These are phyloP conservation scores for Yamadazyma diospyri DNA, from an alignment of 1,139 yeast genomes.

Conservation along the genomic window DNA sequence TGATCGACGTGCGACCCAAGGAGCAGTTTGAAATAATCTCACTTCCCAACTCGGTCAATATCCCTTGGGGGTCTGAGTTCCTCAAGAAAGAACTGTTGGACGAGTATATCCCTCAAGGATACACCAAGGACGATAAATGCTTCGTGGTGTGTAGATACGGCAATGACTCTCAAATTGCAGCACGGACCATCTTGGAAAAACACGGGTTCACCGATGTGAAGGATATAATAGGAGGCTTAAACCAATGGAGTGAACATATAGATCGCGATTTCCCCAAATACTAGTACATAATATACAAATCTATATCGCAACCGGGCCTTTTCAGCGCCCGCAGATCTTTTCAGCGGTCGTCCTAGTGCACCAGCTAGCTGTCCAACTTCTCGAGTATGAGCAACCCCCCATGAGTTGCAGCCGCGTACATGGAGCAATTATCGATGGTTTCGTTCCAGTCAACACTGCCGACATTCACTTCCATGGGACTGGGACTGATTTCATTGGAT, in stretches of 20 bases:
- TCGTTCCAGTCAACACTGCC: constrained; percentile 65
- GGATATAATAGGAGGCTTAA: constrained; percentile 79
- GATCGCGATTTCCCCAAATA: constrained; percentile 69
- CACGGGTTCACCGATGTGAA: constrained; percentile 48
- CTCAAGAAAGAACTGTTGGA: constrained; percentile 30
- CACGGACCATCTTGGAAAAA: constrained; percentile 48
- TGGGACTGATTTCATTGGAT: constrained; percentile 30
- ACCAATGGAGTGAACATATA: constrained; percentile 62
- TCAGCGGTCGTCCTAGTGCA: neutral
- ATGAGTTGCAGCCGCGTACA: constrained; percentile 63
- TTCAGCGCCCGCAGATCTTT: neutral
- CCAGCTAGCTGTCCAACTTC: constrained; percentile 33
- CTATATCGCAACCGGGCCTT: neutral
- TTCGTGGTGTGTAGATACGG: constrained; percentile 81
- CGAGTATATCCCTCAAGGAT: constrained; percentile 18
- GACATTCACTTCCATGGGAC: constrained; percentile 53
- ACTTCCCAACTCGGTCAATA: constrained; percentile 57
- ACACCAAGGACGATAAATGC: constrained; percentile 20
- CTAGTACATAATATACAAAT: constrained; percentile 22
- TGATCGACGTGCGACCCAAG: constrained; percentile 78
- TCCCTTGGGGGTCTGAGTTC: constrained; percentile 54
- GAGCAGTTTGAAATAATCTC: constrained; percentile 71
- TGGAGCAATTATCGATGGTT: constrained; percentile 44
- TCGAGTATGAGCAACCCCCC: constrained; percentile 70
- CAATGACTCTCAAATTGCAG: constrained; percentile 84